Base-by-base conservation (phyloP, 2,329 filamentous ascomycete genomes). In the Pseudogymnoascus sp. region DNA sequence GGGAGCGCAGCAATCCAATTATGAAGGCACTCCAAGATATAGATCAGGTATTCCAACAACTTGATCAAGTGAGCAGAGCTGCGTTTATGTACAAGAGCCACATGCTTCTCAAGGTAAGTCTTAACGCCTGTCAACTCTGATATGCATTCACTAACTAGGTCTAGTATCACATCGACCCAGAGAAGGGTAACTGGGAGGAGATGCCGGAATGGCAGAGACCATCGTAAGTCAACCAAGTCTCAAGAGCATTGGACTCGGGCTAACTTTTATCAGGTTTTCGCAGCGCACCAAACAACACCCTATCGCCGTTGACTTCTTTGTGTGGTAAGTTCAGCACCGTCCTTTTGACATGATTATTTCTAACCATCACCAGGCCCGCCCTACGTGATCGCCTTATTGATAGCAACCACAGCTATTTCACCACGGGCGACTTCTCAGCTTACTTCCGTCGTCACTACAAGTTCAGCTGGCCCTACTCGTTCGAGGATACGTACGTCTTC, bases 191-290 rank as follows among this genome's bases (percentile, higher is more conserved):
- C 31, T 41, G 65, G 44, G 64, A 65, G n/a, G 55, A 62, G 12
- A 64, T 67, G 44, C 64, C 65, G 1, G 42, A 55, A 25, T 67
- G 65, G 65, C 65, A 67, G 48, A 61, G 65, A 51, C 65, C 65
- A 21, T 59, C 64, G 65, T 66, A 62, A 48, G 62, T 7, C 36
- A 5, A 41, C 12, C 10, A 10, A 29, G 41, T 2, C n/a, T 21
- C 12, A 29, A 29, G 4, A 51, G 9, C 8, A n/a, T 51, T 51
- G 9, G 9, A 17, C 12, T 55, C 5, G 12, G 9, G 27, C 25
- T 39, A 12, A 39, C 36, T 21, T 31, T 44, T 13, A 35, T 15
- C n/a, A 66, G 65, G 13, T 21, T 38, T 29, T 62, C 61, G 2
- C 65, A 67, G n/a, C 58, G 61, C 27, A 62, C 60, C 12, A 60